Evolutionary conservation across 2,329 filamentous ascomycete genomes (phyloP).

Genomic region (Alternaria solani): DNA sequence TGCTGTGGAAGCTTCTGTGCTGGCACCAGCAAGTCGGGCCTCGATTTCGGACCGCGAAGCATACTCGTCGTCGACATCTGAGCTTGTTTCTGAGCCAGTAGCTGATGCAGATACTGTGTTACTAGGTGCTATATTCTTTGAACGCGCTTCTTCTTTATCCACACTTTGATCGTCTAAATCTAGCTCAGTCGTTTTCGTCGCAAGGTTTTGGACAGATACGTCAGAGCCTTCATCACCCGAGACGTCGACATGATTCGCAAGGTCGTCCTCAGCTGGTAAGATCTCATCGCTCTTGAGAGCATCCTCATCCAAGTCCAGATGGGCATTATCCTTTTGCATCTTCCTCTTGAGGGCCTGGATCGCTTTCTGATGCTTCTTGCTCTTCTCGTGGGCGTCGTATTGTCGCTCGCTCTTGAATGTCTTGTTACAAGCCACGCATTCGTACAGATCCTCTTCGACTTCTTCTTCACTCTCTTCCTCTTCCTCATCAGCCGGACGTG

Average conservation of each 20-base stretch:
- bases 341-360: constrained; percentile 80
- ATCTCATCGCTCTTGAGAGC: constrained; percentile 44
- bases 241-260: constrained; percentile 17
- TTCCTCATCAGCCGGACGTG: constrained; percentile 63
- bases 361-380: constrained; percentile 93
- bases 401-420: constrained; percentile 90
- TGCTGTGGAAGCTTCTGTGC: constrained; percentile 15
- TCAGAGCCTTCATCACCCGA: constrained; percentile 52
- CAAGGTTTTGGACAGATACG: constrained; percentile 26
- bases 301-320: constrained; percentile 59
- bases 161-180: constrained; percentile 19
- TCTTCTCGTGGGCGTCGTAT: constrained; percentile 89
- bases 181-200: constrained; percentile 24
- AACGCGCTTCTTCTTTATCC: constrained; percentile 23
- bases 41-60: constrained; percentile 49
- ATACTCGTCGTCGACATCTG: constrained; percentile 48
- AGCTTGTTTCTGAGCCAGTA: constrained; percentile 1
- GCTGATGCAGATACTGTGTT: background rate
- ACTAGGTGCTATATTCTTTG: background rate
- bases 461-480: constrained; percentile 63
- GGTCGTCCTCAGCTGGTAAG: constrained; percentile 44
- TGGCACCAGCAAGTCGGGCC: constrained; percentile 39
- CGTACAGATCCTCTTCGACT: constrained; percentile 61
- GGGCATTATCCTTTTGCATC: constrained; percentile 81
- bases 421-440: constrained; percentile 71